Base-by-base conservation (phyloP, 345 rosid species). In the Pugionium cornutum region DNA sequence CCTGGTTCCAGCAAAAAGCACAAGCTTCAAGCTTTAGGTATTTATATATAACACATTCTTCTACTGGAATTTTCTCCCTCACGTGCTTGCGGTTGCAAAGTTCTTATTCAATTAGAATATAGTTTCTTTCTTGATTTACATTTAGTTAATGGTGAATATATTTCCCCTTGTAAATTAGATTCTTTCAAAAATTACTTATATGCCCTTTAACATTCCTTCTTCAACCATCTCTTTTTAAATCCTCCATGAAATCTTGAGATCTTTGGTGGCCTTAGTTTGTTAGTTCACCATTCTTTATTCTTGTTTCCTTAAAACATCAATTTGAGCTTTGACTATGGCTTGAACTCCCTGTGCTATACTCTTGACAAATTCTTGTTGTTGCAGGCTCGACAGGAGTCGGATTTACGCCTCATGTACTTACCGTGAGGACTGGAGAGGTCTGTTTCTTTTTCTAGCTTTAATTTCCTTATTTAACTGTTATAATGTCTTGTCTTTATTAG, bases 401-500 rank as follows among this genome's bases (percentile, higher is more conserved):
- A 47, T 89, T 89, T 74, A 85, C 86, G 46, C 91, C 96, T 3
- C 96, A 84, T 67, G 44, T 89, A 69, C 78, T 89, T 73, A 82
- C 83, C 30, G 76, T 86, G 49, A 82, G 80, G 36, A 66, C 80
- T 53, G 96, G 96, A 74, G 96, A 89, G 82, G 96, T 89, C 9
- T 63, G 7, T 44, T 28, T 45, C 52, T 51, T 53, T 56, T 52
- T 53, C 31, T 60, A 43, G 1, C 52, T 48, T 49, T 6, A 4
- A 2, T 49, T 40, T 41, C 43, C 10, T 58, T 49, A 4, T 1
- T 49, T 31, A 4, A 40, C 9, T 29, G 34, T 7, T 32, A 50
- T 50, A 2, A 40, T 40, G 3, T 40, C 40, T 2, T 18, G 47
- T n/a, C 42, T 33, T 44, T 35, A 54, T 28, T 45, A 43, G 39